These are phyloP conservation scores for Ustilago cynodontis DNA, from an alignment of 1,284 basidiomycete genomes.

Conservation along the genomic window DNA sequence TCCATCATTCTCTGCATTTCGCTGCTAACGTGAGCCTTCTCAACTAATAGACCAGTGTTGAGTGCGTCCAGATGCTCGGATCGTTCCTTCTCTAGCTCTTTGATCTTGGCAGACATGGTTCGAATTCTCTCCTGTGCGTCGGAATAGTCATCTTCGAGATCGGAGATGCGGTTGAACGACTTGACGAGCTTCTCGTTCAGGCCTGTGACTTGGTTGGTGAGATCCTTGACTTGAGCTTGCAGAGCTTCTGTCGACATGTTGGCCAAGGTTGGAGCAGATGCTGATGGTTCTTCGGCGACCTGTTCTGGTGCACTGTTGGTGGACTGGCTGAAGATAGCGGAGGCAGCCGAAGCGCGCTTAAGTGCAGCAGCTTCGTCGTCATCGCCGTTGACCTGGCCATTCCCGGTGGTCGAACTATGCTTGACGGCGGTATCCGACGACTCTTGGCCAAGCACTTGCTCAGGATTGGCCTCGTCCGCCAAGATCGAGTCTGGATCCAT, in stretches of 20 bases:
- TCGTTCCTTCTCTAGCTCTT: constrained; percentile 75
- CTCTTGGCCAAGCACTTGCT: constrained; percentile 54
- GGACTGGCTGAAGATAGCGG: constrained; percentile 44
- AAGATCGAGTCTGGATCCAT: constrained; percentile 60
- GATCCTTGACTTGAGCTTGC: constrained; percentile 83
- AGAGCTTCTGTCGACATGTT: constrained; percentile 73
- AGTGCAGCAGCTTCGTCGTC: constrained; percentile 20
- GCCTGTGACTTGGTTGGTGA: constrained; percentile 87
- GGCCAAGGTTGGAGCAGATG: neutral
- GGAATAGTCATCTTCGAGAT: constrained; percentile 91
- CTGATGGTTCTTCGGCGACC: neutral
- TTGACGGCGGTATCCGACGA: constrained; percentile 41
- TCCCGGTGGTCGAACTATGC: neutral
- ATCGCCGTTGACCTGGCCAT: constrained; percentile 10
- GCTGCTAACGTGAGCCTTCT: constrained; percentile 85
- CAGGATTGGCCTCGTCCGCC: constrained; percentile 61
- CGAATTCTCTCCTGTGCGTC: constrained; percentile 80
- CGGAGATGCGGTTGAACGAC: constrained; percentile 90
- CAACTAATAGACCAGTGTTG: constrained; percentile 86
- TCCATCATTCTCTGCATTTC: constrained; percentile 96
- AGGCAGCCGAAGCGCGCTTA: constrained; percentile 42
- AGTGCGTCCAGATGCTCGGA: constrained; percentile 70
- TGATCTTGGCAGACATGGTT: constrained; percentile 54
- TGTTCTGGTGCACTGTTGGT: constrained; percentile 22
- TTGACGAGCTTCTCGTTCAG: constrained; percentile 92